Conservation (phyloP, 139 green algal species). For the Chlorella sp. region DNA sequence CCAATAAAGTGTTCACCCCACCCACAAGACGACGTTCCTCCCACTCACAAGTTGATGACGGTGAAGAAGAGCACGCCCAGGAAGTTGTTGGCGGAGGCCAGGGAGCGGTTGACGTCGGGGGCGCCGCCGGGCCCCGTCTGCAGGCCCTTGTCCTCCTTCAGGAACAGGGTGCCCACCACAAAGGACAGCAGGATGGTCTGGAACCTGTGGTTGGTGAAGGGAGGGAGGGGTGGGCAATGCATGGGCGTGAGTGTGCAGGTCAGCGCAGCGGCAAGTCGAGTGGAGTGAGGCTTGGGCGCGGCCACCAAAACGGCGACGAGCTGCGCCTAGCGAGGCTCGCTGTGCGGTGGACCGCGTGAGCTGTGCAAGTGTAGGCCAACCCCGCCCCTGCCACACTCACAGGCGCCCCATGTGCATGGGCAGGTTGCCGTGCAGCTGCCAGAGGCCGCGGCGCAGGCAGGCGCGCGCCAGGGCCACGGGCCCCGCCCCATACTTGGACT, state of each 20-base stretch:
- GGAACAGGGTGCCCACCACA: constrained; percentile 58
- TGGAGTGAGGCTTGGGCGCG: background rate
- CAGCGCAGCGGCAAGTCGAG: background rate
- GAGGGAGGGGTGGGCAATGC: no score
- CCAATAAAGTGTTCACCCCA: background rate
- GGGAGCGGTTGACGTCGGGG: background rate
- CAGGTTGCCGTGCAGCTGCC: background rate
- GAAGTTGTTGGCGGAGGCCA: constrained; percentile 10
- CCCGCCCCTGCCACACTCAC: background rate
- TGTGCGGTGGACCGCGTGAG: no score
- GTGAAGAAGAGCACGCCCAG: constrained; percentile 64
- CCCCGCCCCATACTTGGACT: background rate
- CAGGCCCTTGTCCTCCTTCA: constrained; percentile 44
- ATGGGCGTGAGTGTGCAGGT: background rate
- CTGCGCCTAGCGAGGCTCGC: no score
- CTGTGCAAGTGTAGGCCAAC: no score
- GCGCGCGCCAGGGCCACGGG: background rate
- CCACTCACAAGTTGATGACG: constrained; percentile 34
- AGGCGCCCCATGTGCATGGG: constrained; percentile 25
- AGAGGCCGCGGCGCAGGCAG: constrained; percentile 21
- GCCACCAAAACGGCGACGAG: background rate
- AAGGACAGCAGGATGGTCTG: constrained; percentile 49
- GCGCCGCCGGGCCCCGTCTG: constrained; percentile 23
- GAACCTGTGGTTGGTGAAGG: background rate
- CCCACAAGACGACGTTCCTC: background rate